Conservation (phyloP, 2,329 filamentous ascomycete genomes). For the Thelonectria blattea region DNA sequence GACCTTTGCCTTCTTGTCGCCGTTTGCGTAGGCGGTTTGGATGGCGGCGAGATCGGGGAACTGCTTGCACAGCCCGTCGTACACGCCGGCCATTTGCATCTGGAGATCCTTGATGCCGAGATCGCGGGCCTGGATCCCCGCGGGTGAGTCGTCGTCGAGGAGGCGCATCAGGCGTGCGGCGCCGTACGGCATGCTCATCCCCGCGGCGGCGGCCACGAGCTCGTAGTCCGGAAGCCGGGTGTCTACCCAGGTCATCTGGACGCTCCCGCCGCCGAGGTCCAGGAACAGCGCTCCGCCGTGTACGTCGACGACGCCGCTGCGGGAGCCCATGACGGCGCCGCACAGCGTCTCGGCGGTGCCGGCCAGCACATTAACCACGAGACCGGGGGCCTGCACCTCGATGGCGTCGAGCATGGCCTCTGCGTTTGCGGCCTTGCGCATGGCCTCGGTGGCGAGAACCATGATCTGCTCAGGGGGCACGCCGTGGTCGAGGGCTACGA, state of each 20-base stretch:
- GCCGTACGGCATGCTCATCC: slow-evolving; percentile 66
- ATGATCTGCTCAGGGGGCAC: slow-evolving; percentile 70
- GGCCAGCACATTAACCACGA: slow-evolving; percentile 73
- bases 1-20: slow-evolving; percentile 51
- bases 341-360: slow-evolving; percentile 84
- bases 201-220: slow-evolving; percentile 58
- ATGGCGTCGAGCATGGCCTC: slow-evolving; percentile 71
- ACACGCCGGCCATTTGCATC: slow-evolving; percentile 66
- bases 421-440: slow-evolving; percentile 79
- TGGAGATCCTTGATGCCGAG: slow-evolving; percentile 50
- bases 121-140: slow-evolving; percentile 27
- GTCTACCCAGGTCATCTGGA: slow-evolving; percentile 70
- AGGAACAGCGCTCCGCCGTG: slow-evolving; percentile 75
- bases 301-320: slow-evolving; percentile 72
- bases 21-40: slow-evolving; percentile 43
- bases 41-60: slow-evolving; percentile 57
- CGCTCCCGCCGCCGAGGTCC: slow-evolving; percentile 79
- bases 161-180: slow-evolving; percentile 63
- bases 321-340: slow-evolving; percentile 78
- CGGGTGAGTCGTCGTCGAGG: slow-evolving; percentile 46
- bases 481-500: slow-evolving; percentile 71
- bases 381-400: slow-evolving; percentile 62
- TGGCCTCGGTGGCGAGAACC: slow-evolving; percentile 88
- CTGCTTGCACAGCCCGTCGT: slow-evolving; percentile 54
- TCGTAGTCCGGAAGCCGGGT: slow-evolving; percentile 55